A percentile compares a stretch with the other conserved stretches of the same genome.
phyloP scores from a whole-genome alignment of 441 rosid species.

The Aquilaria agallochum region DNA sequence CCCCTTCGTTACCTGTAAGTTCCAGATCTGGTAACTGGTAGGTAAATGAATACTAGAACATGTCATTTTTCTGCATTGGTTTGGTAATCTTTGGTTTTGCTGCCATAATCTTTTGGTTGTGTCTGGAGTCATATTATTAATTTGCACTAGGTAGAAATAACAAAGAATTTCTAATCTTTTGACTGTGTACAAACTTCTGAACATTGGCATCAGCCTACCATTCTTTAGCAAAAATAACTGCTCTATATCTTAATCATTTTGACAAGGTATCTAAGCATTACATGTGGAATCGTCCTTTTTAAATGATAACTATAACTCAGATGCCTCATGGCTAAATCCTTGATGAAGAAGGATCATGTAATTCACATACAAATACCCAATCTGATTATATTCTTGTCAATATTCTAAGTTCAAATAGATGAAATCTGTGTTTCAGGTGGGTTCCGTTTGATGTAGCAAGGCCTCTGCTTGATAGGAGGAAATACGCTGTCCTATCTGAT shows the following conservation, averaged over 20 bases:
- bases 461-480: conserved; percentile 68
- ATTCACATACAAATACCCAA: too few relatives aligned
- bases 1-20: conserved; percentile 91
- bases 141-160: too few relatives aligned
- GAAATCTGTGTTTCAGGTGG: conserved; percentile 62
- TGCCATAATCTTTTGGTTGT: neutral
- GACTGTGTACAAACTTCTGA: too few relatives aligned
- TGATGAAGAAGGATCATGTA: too few relatives aligned
- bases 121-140: too few relatives aligned
- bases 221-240: too few relatives aligned
- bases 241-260: neutral
- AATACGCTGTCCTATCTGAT: conserved; percentile 67
- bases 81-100: neutral
- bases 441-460: conserved; percentile 63
- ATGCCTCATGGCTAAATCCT: too few relatives aligned
- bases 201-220: too few relatives aligned
- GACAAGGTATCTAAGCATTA: neutral
- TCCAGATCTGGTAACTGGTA: conserved; percentile 13
- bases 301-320: too few relatives aligned
- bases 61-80: neutral
- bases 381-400: conserved; percentile 2
- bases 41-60: neutral
- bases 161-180: too few relatives aligned
- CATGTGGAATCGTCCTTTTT: too few relatives aligned
- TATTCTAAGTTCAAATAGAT: conserved; percentile 15